A percentile compares a stretch with the other conserved stretches of the same genome.
Conservation (phyloP, 306 rosid genomes). For the Hippophae tibetana region DNA sequence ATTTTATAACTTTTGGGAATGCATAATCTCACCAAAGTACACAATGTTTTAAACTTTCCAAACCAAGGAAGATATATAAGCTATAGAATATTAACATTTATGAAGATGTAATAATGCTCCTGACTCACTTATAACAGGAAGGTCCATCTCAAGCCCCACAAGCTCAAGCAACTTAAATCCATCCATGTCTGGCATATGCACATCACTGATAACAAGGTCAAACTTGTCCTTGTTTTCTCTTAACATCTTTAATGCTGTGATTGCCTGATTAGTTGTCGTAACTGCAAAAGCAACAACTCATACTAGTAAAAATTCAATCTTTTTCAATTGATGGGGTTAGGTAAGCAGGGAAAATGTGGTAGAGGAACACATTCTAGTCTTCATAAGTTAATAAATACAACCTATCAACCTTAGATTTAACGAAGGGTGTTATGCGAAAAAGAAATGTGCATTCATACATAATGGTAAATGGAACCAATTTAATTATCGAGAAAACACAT, state of each 20-base stretch:
- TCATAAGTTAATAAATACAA: too few species aligned
- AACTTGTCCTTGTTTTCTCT: conserved; percentile 76
- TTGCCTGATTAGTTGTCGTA: conserved; percentile 74
- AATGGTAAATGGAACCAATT: too few species aligned
- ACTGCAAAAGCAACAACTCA: conserved; percentile 48
- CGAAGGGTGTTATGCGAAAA: too few species aligned
- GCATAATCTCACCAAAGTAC: neutral
- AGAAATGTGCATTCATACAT: too few species aligned
- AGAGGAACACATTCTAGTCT: neutral
- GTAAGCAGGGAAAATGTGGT: neutral
- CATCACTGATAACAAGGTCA: conserved; percentile 95
- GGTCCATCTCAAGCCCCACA: conserved; percentile 98
- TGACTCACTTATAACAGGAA: conserved; percentile 87
- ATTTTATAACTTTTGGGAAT: neutral
- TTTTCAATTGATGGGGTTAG: neutral
- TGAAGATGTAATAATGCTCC: neutral
- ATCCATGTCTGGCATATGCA: conserved; percentile 99
- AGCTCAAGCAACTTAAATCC: conserved; percentile 97
- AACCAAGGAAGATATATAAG: neutral
- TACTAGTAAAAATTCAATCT: conserved; percentile 1
- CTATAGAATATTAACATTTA: neutral
- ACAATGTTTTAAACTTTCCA: neutral
- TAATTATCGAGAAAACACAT: too few species aligned
- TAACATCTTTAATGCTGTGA: conserved; percentile 59
- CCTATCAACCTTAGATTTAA: too few species aligned